phyloP scores from a whole-genome alignment of 116 monocot genomes.

The Zostera marina region DNA sequence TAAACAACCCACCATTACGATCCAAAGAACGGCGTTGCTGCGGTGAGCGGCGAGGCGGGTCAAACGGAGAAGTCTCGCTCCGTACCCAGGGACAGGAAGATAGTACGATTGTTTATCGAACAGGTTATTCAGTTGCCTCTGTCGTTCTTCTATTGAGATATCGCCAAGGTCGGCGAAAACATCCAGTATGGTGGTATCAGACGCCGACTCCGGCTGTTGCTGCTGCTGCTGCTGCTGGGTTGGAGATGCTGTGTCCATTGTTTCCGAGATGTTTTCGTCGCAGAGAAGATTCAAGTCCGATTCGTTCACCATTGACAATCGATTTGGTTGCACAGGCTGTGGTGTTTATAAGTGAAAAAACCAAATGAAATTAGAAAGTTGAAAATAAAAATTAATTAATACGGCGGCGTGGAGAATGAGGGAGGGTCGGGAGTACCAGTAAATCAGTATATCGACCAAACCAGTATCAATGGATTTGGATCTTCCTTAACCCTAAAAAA shows the following conservation, averaged over 20 bases:
- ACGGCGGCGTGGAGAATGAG: too few species aligned
- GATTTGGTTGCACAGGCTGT: too few species aligned
- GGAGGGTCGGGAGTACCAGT: too few species aligned
- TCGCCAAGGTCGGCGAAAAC: too few species aligned
- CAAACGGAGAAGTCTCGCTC: not conserved
- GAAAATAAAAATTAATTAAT: too few species aligned
- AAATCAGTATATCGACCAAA: too few species aligned
- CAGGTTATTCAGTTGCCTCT: not conserved
- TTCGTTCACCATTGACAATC: too few species aligned
- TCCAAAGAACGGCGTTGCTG: conserved; percentile 8
- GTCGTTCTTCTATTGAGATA: not conserved
- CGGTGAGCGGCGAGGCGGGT: not conserved
- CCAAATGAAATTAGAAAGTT: too few species aligned
- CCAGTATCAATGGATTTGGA: too few species aligned
- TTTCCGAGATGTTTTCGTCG: conserved; percentile 10
- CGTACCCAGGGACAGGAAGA: conserved; percentile 5
- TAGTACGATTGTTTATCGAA: not conserved
- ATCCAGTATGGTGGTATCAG: not conserved
- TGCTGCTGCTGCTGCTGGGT: not conserved
- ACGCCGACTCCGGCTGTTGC: too few species aligned
- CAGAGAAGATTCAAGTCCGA: conserved; percentile 18
- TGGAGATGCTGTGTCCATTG: not conserved
- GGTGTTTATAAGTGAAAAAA: too few species aligned
- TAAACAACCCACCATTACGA: conserved; percentile 5
- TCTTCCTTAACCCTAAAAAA: too few species aligned